Evolutionary conservation across 1,284 basidiomycete genomes (phyloP), one percentile per base, ranked within the genome.

Genomic region (Meira miltonrushii): DNA sequence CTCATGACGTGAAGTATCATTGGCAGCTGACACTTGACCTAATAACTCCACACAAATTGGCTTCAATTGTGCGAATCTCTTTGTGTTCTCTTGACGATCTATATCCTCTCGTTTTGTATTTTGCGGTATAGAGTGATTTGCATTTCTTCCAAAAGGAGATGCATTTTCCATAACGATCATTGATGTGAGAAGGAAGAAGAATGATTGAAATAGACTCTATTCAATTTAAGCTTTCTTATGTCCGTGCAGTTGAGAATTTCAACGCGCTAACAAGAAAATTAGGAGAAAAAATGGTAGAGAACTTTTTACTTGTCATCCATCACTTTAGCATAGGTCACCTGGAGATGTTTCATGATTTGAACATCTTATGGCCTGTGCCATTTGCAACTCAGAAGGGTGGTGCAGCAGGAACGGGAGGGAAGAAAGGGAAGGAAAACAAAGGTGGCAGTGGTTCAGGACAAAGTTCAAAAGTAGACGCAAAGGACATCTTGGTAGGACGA

Each of bases 41-140:
- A 72, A 69, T 5, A 72, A 59, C 40, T 65, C 56, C 38, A 72
- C 69, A 57, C 71, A 72, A 43, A 62, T 47, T 6, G 71, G 71
- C 43, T 72, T 72, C 48, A 72, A 63, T 41, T 63, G 59, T 15
- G 17, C 23, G 11, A 40, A 23, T 47, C 19, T 13, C 23, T 37
- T 39, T 15, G 37, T 40, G 25, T 19, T 17, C 13, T n/a, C 17
- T 28, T 43, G 41, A 43, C 41, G 28, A 33, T 33, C 28, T 3
- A 33, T 21, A 7, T 23, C 17, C 17, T 21, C n/a, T 13, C 46
- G 17, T 21, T 48, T 48, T 3, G 8, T 17, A 21, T 48, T 23
- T 48, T 23, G 46, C 17, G 46, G 46, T 21, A 23, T 25, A 19
- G n/a, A 23, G 6, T 12, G n/a, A 21, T 2, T 2, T 23, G 17